Conservation (phyloP, 176 grass and related monocot species). For the Cenchrus fungigraminus region DNA sequence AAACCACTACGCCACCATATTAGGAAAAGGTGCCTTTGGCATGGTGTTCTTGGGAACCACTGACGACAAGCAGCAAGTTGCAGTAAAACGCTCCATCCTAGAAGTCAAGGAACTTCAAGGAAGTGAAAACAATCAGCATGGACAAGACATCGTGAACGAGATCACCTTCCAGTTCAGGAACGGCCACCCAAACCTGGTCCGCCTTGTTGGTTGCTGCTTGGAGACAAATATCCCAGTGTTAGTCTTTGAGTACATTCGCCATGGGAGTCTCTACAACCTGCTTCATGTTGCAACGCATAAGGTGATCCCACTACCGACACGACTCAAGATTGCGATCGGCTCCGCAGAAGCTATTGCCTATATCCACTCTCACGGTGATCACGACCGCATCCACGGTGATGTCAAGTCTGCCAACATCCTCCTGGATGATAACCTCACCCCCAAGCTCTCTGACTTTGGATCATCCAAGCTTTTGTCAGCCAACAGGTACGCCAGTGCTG, state of each 20-base stretch:
- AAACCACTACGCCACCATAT: rapidly evolving
- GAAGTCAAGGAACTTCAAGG: not conserved
- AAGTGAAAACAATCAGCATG: no score
- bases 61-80: not conserved
- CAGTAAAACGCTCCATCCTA: not conserved
- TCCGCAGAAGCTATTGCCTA: not conserved
- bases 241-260: not conserved
- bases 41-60: not conserved
- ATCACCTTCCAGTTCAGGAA: not conserved
- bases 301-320: rapidly evolving
- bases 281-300: not conserved
- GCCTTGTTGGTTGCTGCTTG: not conserved
- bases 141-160: not conserved
- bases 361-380: not conserved
- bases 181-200: not conserved
- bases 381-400: not conserved
- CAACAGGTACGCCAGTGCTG: rapidly evolving
- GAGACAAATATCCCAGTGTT: not conserved
- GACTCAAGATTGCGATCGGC: not conserved
- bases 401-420: constrained; percentile 21
- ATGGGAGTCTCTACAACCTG: not conserved
- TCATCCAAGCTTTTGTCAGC: not conserved
- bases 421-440: not conserved
- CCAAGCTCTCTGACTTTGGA: constrained; percentile 24
- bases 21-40: not conserved